phyloP scores from a whole-genome alignment of 306 rosid species.

The Acacia melanoxylon region DNA sequence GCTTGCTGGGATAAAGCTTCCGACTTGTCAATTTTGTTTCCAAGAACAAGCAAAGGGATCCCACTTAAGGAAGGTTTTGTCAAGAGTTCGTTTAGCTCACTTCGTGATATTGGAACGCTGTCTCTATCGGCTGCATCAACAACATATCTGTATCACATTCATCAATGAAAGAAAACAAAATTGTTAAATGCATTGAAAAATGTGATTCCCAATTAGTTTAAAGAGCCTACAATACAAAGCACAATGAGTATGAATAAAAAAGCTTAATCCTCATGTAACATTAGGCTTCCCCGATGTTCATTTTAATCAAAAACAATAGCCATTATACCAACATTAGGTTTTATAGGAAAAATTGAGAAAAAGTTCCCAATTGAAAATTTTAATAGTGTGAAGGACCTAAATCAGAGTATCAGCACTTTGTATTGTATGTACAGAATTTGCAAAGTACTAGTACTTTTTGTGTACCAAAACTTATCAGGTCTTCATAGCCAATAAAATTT shows the following conservation, averaged over 20 bases:
- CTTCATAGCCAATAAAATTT: too few relatives aligned
- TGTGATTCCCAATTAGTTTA: background rate
- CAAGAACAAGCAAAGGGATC: slow-evolving; percentile 65
- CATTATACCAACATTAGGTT: background rate
- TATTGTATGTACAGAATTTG: too few relatives aligned
- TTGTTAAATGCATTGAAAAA: slow-evolving; percentile 10
- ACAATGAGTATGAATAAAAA: background rate
- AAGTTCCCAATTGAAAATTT: too few relatives aligned
- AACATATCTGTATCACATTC: slow-evolving; percentile 65
- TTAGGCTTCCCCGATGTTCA: background rate
- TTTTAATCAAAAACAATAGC: background rate
- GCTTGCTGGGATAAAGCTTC: slow-evolving; percentile 74
- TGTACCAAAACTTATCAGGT: too few relatives aligned
- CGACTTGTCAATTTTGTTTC: slow-evolving; percentile 73
- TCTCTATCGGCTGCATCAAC: slow-evolving; percentile 98
- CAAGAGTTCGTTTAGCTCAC: slow-evolving; percentile 85
- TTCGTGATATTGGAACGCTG: slow-evolving; percentile 80
- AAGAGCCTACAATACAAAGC: background rate
- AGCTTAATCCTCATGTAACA: background rate
- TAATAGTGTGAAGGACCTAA: too few relatives aligned
- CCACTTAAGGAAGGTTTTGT: slow-evolving; percentile 71
- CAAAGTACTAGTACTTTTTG: too few relatives aligned
- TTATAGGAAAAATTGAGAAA: too few relatives aligned
- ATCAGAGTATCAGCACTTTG: too few relatives aligned
- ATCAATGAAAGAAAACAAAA: slow-evolving; percentile 26